phyloP scores from a whole-genome alignment of 805 yeast genomes.

The Metschnikowia cerradonensis region DNA sequence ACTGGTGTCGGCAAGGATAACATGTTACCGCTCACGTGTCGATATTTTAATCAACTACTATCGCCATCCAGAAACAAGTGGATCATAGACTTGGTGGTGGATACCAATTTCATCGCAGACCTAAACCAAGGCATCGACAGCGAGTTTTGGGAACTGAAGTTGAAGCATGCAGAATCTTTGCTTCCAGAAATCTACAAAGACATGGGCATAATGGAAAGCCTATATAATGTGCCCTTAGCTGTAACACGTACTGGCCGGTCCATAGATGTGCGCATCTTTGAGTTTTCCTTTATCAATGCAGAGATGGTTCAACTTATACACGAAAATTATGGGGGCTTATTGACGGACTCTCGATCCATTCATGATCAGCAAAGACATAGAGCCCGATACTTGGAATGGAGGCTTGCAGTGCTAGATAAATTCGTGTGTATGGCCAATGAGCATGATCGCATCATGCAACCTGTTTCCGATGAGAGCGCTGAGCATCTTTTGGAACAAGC shows the following conservation, averaged over 20 bases:
- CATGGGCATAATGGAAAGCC: not conserved
- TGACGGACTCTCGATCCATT: not conserved
- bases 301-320: slow-evolving; percentile 11
- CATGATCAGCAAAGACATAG: slow-evolving; percentile 2
- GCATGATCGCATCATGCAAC: not conserved
- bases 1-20: slow-evolving; percentile 28
- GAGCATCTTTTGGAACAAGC: slow-evolving; percentile 7
- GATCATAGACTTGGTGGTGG: slow-evolving; percentile 21
- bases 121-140: slow-evolving; percentile 17
- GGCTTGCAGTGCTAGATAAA: slow-evolving; percentile 10
- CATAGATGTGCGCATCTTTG: slow-evolving; percentile 13
- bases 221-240: slow-evolving; percentile 3
- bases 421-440: slow-evolving; percentile 7
- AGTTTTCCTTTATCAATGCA: slow-evolving; percentile 10
- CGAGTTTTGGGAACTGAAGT: slow-evolving; percentile 7
- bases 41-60: slow-evolving; percentile 25
- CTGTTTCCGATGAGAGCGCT: slow-evolving; percentile 1
- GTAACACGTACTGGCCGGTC: slow-evolving; percentile 4
- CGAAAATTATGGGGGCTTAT: slow-evolving; percentile 3
- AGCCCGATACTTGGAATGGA: slow-evolving; percentile 13
- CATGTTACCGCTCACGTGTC: slow-evolving; percentile 33
- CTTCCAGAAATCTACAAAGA: slow-evolving; percentile 6
- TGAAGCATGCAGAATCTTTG: not conserved
- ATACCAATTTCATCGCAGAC: slow-evolving; percentile 18
- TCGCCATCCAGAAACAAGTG: slow-evolving; percentile 9